A percentile compares a stretch with the other conserved stretches of the same genome.
phyloP scores from a whole-genome alignment of 345 rosid species.

The Populus simonii region DNA sequence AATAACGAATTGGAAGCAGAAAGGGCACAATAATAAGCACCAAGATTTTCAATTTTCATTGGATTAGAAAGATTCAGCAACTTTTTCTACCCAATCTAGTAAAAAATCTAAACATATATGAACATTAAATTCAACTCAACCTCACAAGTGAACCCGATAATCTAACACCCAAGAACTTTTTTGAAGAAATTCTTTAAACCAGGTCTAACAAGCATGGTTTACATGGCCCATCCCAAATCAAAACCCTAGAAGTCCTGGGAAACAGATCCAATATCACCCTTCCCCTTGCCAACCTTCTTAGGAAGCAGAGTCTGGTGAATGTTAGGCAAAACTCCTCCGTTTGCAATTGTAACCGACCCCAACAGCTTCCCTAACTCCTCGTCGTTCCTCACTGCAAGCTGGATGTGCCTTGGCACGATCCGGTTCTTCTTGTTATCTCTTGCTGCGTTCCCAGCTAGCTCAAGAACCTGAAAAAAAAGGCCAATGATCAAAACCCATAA shows the following conservation, averaged over 20 bases:
- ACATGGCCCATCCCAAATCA: not conserved
- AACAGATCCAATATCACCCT: conserved; percentile 59
- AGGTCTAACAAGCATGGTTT: too few species aligned
- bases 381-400: conserved; percentile 65
- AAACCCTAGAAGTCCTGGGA: conserved; percentile 44
- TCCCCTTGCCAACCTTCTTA: conserved; percentile 43
- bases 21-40: too few species aligned
- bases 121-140: too few species aligned
- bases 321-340: conserved; percentile 72
- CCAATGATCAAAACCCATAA: not conserved
- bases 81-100: too few species aligned
- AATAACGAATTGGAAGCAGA: too few species aligned
- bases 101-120: too few species aligned
- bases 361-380: conserved; percentile 63
- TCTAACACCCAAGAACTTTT: too few species aligned
- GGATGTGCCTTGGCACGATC: conserved; percentile 70
- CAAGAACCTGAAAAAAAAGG: conserved; percentile 42
- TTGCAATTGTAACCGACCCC: conserved; percentile 66
- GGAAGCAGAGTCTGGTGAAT: conserved; percentile 61
- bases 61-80: too few species aligned
- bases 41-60: too few species aligned
- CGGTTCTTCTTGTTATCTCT: conserved; percentile 77
- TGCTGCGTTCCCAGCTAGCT: conserved; percentile 73
- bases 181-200: too few species aligned
- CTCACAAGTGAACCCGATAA: too few species aligned